These are phyloP conservation scores for Limnomonas spitsbergensis DNA, from an alignment of 139 green algal species.

Conservation along the genomic window DNA sequence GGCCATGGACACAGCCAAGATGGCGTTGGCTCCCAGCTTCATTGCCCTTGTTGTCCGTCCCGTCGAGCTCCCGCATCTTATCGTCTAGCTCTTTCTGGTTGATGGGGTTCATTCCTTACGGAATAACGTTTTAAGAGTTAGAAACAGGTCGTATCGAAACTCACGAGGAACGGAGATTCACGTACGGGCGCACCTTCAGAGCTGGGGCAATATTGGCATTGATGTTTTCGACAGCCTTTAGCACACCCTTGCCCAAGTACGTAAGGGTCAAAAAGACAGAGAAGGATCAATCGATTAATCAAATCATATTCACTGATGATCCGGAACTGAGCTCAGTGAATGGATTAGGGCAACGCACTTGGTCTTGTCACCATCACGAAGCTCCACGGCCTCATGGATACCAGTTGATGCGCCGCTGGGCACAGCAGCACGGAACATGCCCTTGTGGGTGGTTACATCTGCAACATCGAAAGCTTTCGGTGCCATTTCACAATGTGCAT, in stretches of 20 bases:
- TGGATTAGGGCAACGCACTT: too few relatives aligned
- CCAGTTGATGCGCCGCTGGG: constrained; percentile 92
- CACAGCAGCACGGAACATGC: constrained; percentile 86
- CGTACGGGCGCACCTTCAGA: constrained; percentile 53
- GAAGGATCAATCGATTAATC: too few relatives aligned
- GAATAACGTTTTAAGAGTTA: too few relatives aligned
- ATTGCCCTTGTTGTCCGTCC: constrained; percentile 96
- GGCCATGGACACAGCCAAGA: constrained; percentile 96
- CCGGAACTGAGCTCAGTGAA: too few relatives aligned
- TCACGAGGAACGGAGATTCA: too few relatives aligned
- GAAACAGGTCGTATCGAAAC: too few relatives aligned
- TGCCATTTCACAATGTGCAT: too few relatives aligned
- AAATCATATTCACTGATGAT: too few relatives aligned
- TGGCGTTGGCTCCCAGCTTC: constrained; percentile 97
- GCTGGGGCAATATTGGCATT: constrained; percentile 91
- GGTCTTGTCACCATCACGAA: constrained; percentile 87
- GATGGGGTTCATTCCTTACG: constrained; percentile 82
- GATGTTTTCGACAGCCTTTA: constrained; percentile 92
- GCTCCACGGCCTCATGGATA: constrained; percentile 96
- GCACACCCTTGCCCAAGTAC: constrained; percentile 93
- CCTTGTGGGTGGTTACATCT: constrained; percentile 83
- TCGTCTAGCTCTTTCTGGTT: constrained; percentile 89
- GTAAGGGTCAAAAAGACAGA: constrained; percentile 25
- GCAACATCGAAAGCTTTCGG: too few relatives aligned
- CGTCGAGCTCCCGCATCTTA: constrained; percentile 93